Evolutionary conservation across 768 basidiomycete species (phyloP), one percentile per base, ranked within the genome.

Genomic region (Agaricus subrufescens): DNA sequence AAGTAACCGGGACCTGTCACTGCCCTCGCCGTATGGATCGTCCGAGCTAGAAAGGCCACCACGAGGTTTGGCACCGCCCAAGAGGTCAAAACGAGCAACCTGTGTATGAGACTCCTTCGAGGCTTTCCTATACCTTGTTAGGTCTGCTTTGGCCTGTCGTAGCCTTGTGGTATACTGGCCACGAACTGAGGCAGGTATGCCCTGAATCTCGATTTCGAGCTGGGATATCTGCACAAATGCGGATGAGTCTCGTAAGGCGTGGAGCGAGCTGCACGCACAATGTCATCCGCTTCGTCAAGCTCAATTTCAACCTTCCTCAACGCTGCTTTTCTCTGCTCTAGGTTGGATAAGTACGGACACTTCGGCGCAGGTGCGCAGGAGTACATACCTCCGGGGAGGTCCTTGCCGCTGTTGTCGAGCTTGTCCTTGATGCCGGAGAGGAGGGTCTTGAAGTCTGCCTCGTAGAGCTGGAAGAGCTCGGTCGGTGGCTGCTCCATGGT

Each of bases 251-350:
- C 39, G 3, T 46, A 19, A 27, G 29, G 26, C 46, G 6, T 2
- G 27, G 44, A 8, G 42, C 29, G 11, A 9, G 1, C 4, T 15
- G 12, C 11, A 70, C 88, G 46, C 61, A 90, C 94, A 69, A 95
- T 90, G 75, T 97, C 95, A 59, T 95, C 94, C 0, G 93, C 94
- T 65, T 96, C 95, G 63, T 97, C 94, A 0, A 98, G 74, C 65
- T 94, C 93, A 66, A 92, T 85, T 65, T 94, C 90, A 2, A 93
- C 87, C 60, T 85, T 80, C 51, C 94, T 75, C 53, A 97, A 71
- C 0, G 87, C 78, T 0, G 91, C 81, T 68, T 92, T 94, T 50
- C 87, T 81, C 63, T 89, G 85, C 69, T 97, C 95, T 94, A 52
- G 9, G 19, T 25, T 43, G 4, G 10, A 38, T 42, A 40, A 47